A percentile compares a stretch with the other conserved stretches of the same genome.
phyloP scores from a whole-genome alignment of 176 grass and related monocot species.

The Typha latifolia region DNA sequence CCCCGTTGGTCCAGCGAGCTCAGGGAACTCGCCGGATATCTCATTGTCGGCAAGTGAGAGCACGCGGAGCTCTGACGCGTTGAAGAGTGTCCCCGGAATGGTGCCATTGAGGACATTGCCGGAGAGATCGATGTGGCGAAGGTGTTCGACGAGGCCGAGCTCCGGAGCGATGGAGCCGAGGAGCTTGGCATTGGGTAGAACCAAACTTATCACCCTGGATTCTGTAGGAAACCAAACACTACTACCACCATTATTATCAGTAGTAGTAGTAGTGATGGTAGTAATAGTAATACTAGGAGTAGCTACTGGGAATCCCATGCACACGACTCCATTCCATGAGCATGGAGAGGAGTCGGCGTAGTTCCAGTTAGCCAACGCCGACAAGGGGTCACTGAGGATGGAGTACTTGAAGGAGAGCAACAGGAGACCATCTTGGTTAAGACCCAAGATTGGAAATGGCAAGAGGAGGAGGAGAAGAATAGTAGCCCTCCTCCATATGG shows the following conservation, averaged over 20 bases:
- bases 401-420: conserved; percentile 78
- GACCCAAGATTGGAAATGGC: conserved; percentile 21
- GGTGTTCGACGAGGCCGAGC: conserved; percentile 59
- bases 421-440: conserved; percentile 52
- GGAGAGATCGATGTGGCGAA: conserved; percentile 83
- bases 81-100: conserved; percentile 39
- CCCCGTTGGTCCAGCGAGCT: neutral
- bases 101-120: conserved; percentile 72
- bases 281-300: conserved; percentile 5
- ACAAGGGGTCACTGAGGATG: conserved; percentile 52
- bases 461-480: conserved; percentile 5
- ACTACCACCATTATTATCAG: neutral
- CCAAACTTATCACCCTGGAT: conserved; percentile 48
- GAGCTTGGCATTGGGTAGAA: conserved; percentile 67
- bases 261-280: conserved; percentile 4
- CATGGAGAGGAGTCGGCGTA: conserved; percentile 61
- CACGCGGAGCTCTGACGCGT: conserved; percentile 54
- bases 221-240: neutral
- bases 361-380: conserved; percentile 48
- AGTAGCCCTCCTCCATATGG: conserved; percentile 1
- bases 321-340: conserved; percentile 79
- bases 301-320: conserved; percentile 32
- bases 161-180: conserved; percentile 46
- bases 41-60: conserved; percentile 56
- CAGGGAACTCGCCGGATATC: conserved; percentile 47